Evolutionary conservation across 495 filamentous ascomycete genomes (phyloP).

Genomic region (Aspergillus asperescens): DNA sequence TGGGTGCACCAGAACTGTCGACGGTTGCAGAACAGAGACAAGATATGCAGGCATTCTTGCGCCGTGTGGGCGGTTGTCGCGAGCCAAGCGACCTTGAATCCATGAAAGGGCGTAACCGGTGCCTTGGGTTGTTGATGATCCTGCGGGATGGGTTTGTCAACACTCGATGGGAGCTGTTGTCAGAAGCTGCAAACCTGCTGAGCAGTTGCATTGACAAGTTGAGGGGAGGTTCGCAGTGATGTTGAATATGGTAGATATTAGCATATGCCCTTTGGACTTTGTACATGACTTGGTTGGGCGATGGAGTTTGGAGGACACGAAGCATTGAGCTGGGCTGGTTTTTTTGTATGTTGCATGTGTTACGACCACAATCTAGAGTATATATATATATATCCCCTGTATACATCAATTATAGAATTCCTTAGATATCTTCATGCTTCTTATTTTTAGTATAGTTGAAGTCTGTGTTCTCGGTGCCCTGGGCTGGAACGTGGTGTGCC

Average conservation of each 20-base stretch:
- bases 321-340: not conserved
- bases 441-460: not conserved
- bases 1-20: conserved; percentile 44
- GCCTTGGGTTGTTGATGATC: conserved; percentile 75
- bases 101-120: conserved; percentile 74
- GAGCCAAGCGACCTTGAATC: conserved; percentile 75
- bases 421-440: not conserved
- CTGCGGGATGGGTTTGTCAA: conserved; percentile 74
- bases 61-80: conserved; percentile 65
- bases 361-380: not conserved
- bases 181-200: conserved; percentile 77
- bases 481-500: no score
- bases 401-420: not conserved
- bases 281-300: conserved; percentile 4
- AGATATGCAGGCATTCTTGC: conserved; percentile 77
- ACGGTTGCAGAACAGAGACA: conserved; percentile 60
- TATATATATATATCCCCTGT: not conserved
- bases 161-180: conserved; percentile 85
- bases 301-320: not conserved
- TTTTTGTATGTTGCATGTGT: not conserved
- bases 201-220: conserved; percentile 71
- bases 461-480: not conserved
- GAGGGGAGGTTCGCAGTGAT: conserved; percentile 7
- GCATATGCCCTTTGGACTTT: conserved; percentile 8
- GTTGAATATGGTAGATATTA: not conserved